Evolutionary conservation across 2,329 filamentous ascomycete species (phyloP), one percentile per base, ranked within the genome.

Genomic region (Aspergillus novoparasiticus): DNA sequence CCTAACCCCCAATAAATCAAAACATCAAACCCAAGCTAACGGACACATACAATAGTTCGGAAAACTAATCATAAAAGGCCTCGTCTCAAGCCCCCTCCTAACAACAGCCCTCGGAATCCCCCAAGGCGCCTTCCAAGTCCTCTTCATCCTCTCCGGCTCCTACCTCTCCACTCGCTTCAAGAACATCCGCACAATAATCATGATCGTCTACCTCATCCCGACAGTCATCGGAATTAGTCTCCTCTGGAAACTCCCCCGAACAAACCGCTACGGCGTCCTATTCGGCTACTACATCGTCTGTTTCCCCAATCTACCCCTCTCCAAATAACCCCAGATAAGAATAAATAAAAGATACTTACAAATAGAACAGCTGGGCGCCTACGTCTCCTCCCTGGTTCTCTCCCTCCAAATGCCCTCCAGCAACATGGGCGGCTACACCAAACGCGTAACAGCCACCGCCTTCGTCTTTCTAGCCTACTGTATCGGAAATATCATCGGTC

Each of bases 101-200:
- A 86, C 85, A 0, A 85, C 84, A 0, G 82, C 81, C 0, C 78
- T 85, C 4, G 85, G 84, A 0, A 87, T 87, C 36, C 86, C 85
- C 0, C 80, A 82, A 50, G 85, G 85, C 6, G 82, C 78, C 1
- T 86, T 84, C 67, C 84, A 85, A 60, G 78, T 85, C 3, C 71
- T 85, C n/a, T 74, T 65, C 50, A 82, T 87, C 41, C 78, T 87
- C 11, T 78, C 79, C 0, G 85, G 85, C 2, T 81, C 84, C 1
- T 87, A 76, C 57, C 69, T 85, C 2, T 84, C 86, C 0, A 82
- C 83, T 3, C 78, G 75, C n/a, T 76, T 85, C 64, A 79, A 77
- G 58, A 85, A 87, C 55, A 73, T 76, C 3, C 79, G 85, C 4
- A 87, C 85, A 0, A 74, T 78, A 26, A 78, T 86, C 59, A 87